Base-by-base conservation (phyloP, 352 stramenopile species). In the Globisporangium nunn region DNA sequence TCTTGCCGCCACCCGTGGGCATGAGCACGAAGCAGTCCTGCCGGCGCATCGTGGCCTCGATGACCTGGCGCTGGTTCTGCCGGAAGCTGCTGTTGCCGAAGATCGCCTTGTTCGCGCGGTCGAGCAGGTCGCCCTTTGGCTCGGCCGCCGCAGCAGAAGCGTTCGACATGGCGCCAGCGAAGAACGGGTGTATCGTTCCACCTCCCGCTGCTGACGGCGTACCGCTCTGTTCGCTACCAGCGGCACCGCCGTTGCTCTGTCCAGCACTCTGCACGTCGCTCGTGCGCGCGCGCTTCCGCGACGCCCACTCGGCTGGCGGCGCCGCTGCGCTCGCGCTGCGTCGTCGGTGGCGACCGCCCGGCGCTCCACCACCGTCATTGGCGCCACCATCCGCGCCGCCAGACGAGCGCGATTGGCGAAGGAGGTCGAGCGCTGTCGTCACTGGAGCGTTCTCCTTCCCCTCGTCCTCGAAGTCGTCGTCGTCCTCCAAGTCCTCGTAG, bases 11-110 rank as follows among this genome's bases (percentile, higher is more conserved):
- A 49, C 87, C 88, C 23, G 93, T 98, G 50, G 90, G 86, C 93
- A 98, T 98, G 40, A 98, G 75, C 56, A 97, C 87, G 68, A 98
- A 98, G 46, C 74, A 88, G 75, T 98, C 91, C 46, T 96, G 62
- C 28, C 81, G 81, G 35, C 67, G 71, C 61, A 98, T 85, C 31
- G 93, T 98, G 17, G 79, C 72, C 61, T 98, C 81, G 29, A 98
- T 96, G 45, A 98, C 93, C 47, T 88, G 64, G 11, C 87, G 65
- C 80, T 98, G 95, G 72, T 97, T 88, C 59, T 87, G 78, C 31
- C 95, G 80, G 73, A 98, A 98, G 28, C 64, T 59, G 47, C 70
- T 50, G 59, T 92, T 92, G 6, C 80, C 76, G 50, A 92, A 92
- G 14, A 92, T 66, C 31, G 69, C 58, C 15, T 68, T 68, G 65